phyloP scores from a whole-genome alignment of 495 filamentous ascomycete genomes.

The Penicillium psychrofluorescens region DNA sequence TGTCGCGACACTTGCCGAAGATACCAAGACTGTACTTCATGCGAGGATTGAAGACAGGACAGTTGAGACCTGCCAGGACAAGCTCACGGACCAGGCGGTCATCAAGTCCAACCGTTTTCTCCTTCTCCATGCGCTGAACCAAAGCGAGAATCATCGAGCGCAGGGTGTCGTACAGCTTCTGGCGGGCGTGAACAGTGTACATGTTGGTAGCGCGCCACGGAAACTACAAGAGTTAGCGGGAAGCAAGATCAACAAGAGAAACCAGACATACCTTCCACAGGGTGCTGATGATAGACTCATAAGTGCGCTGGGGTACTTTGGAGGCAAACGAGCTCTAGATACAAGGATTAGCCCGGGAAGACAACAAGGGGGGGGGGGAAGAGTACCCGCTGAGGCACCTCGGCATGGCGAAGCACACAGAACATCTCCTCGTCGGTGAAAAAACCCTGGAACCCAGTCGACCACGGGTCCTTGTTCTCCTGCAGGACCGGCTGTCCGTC shows the following conservation, averaged over 20 bases:
- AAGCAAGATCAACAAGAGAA: background rate
- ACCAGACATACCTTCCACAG: slow-evolving; percentile 52
- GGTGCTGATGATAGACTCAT: slow-evolving; percentile 68
- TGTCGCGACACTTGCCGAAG: slow-evolving; percentile 9
- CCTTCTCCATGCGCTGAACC: slow-evolving; percentile 25
- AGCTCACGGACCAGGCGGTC: slow-evolving; percentile 48
- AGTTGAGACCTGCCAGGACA: slow-evolving; percentile 49
- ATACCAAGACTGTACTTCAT: slow-evolving; percentile 36
- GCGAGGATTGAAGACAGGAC: slow-evolving; percentile 56
- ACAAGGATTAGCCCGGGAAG: slow-evolving; percentile 1
- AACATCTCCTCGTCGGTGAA: slow-evolving; percentile 65
- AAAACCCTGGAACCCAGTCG: slow-evolving; percentile 62
- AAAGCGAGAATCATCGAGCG: slow-evolving; percentile 28
- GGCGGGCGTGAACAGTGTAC: slow-evolving; percentile 60
- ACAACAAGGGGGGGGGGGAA: no score
- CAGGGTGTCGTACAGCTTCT: slow-evolving; percentile 42
- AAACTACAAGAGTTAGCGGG: slow-evolving; percentile 31
- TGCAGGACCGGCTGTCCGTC: slow-evolving; percentile 38
- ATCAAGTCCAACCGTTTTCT: slow-evolving; percentile 39
- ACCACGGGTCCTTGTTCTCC: slow-evolving; percentile 42
- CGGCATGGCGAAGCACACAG: slow-evolving; percentile 58
- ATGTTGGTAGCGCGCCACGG: slow-evolving; percentile 59
- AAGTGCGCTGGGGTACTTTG: slow-evolving; percentile 64
- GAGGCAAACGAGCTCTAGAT: slow-evolving; percentile 54
- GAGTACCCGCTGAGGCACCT: slow-evolving; percentile 60